Evolutionary conservation across 129 eudicot species (phyloP).

Genomic region (Silybum marianum): DNA sequence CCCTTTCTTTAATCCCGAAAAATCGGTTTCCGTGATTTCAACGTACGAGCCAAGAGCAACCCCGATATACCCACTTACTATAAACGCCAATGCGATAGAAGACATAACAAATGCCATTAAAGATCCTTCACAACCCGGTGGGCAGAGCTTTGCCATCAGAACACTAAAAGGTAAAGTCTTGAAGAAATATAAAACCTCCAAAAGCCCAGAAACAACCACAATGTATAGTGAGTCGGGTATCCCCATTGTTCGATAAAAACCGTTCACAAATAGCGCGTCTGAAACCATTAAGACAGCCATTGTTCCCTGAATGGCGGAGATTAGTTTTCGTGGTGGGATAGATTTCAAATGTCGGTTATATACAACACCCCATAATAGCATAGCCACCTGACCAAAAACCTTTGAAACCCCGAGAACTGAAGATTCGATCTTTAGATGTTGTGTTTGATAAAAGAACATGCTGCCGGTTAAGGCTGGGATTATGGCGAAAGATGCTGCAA

Average conservation of each 20-base stretch:
- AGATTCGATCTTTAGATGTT: conserved; percentile 63
- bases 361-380: conserved; percentile 80
- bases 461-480: conserved; percentile 83
- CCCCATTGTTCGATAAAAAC: conserved; percentile 62
- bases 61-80: conserved; percentile 83
- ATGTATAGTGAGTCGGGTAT: conserved; percentile 65
- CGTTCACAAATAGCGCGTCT: conserved; percentile 72
- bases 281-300: conserved; percentile 76
- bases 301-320: conserved; percentile 56
- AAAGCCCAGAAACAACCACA: conserved; percentile 62
- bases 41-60: conserved; percentile 73
- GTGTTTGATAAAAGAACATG: conserved; percentile 90
- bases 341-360: conserved; percentile 62
- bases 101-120: conserved; percentile 93
- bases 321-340: conserved; percentile 62
- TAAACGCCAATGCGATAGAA: conserved; percentile 67
- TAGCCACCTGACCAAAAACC: conserved; percentile 80
- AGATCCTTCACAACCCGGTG: conserved; percentile 92
- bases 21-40: conserved; percentile 54
- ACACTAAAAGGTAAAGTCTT: conserved; percentile 81
- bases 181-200: conserved; percentile 62
- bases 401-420: conserved; percentile 81
- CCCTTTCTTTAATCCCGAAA: conserved; percentile 63
- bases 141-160: conserved; percentile 79
- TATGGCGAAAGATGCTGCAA: conserved; percentile 72